These are phyloP conservation scores for Stephanodiscus minutulus DNA, from an alignment of 108 stramenopile species.

Conservation along the genomic window DNA sequence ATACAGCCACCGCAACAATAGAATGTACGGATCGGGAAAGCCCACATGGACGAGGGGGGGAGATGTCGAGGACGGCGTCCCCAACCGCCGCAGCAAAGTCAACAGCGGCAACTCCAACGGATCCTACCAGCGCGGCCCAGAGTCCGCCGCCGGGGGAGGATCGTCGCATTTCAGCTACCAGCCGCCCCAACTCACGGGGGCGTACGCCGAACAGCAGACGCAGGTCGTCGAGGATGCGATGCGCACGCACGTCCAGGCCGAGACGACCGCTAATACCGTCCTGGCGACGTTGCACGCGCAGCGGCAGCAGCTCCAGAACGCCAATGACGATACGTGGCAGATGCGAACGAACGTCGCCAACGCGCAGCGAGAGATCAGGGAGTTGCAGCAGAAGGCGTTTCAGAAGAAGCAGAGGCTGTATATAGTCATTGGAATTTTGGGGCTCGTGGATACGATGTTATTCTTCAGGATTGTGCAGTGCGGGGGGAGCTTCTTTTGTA, in stretches of 20 bases:
- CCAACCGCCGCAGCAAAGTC: slow-evolving; percentile 38
- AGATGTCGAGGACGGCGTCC: slow-evolving; percentile 44
- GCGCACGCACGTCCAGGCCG: slow-evolving; percentile 80
- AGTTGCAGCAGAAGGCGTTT: slow-evolving; percentile 72
- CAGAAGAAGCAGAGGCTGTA: slow-evolving; percentile 71
- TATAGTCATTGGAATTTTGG: slow-evolving; percentile 65
- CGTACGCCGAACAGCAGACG: slow-evolving; percentile 81
- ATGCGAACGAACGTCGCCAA: slow-evolving; percentile 77
- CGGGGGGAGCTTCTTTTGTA: slow-evolving; percentile 85
- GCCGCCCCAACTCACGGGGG: slow-evolving; percentile 51
- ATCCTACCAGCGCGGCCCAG: slow-evolving; percentile 36
- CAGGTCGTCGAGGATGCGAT: slow-evolving; percentile 73
- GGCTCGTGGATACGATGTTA: slow-evolving; percentile 64
- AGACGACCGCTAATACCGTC: slow-evolving; percentile 77
- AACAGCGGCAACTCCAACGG: slow-evolving; percentile 26
- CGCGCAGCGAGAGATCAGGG: slow-evolving; percentile 73
- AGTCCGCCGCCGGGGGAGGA: not conserved
- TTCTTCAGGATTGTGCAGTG: slow-evolving; percentile 80
- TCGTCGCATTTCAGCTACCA: slow-evolving; percentile 26
- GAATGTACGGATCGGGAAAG: slow-evolving; percentile 49
- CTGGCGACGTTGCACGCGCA: slow-evolving; percentile 76
- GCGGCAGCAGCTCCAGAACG: slow-evolving; percentile 79
- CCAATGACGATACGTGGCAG: slow-evolving; percentile 83
- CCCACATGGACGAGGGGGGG: slow-evolving; percentile 40
- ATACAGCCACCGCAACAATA: too few species aligned